Percentiles rank a stretch among this genome's conserved stretches.
Conservation (phyloP, 495 filamentous ascomycete genomes). For the Annulohypoxylon moriforme region DNA sequence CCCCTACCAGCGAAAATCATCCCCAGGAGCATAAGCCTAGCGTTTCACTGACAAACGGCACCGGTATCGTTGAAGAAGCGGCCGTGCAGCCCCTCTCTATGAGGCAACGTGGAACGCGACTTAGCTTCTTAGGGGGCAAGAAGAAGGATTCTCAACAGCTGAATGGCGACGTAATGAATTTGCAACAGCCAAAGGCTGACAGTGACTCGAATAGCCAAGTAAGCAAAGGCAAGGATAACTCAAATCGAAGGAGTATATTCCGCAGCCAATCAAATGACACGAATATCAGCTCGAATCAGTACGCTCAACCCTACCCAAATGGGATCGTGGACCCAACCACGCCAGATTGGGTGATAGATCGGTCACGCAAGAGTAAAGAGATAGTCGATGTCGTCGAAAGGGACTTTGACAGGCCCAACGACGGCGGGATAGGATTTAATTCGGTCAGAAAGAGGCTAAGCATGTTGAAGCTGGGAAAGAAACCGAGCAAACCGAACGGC, state of each 20-base stretch:
- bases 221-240: constrained; percentile 46
- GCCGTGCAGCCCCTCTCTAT: constrained; percentile 52
- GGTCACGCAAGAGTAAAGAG: constrained; percentile 46
- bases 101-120: constrained; percentile 57
- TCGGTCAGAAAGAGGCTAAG: constrained; percentile 79
- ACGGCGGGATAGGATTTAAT: constrained; percentile 55
- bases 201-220: constrained; percentile 47
- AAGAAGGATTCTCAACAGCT: constrained; percentile 50
- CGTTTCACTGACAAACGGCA: constrained; percentile 42
- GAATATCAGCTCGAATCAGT: constrained; percentile 36
- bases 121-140: constrained; percentile 61
- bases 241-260: constrained; percentile 43
- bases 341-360: constrained; percentile 40
- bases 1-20: constrained; percentile 43
- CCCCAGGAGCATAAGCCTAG: constrained; percentile 40
- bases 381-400: constrained; percentile 44
- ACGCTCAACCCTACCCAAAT: constrained; percentile 29
- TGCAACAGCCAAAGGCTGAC: constrained; percentile 46
- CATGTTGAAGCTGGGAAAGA: constrained; percentile 73
- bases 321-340: constrained; percentile 48
- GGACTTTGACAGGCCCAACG: constrained; percentile 39
- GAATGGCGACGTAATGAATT: constrained; percentile 35
- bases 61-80: constrained; percentile 55
- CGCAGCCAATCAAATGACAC: constrained; percentile 44
- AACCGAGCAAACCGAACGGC: constrained; percentile 66